Conservation (phyloP, 306 rosid species). For the Alnus glutinosa region DNA sequence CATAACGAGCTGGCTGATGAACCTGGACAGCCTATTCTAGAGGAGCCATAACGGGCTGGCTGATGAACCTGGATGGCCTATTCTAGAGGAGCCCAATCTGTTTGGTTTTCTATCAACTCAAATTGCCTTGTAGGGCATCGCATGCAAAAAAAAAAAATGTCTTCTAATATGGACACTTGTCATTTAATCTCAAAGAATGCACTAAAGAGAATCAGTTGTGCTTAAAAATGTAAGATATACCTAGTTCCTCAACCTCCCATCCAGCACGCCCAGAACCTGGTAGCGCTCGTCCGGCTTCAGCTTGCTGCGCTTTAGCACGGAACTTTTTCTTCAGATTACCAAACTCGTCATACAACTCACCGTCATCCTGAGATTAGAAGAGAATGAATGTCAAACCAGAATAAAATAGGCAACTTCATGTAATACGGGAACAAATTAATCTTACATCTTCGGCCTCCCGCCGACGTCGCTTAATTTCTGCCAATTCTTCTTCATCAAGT, state of each 20-base stretch:
- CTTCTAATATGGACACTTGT: not conserved
- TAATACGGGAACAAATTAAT: constrained; percentile 24
- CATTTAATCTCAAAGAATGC: not conserved
- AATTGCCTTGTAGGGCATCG: not conserved
- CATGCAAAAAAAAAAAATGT: not conserved
- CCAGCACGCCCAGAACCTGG: constrained; percentile 99
- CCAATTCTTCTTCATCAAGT: constrained; percentile 96
- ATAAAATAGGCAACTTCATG: constrained; percentile 6
- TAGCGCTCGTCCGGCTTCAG: constrained; percentile 69
- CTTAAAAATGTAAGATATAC: constrained; percentile 39
- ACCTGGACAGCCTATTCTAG: not conserved
- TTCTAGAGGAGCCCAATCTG: not conserved
- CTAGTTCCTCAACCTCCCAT: constrained; percentile 98
- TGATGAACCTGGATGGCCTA: not conserved
- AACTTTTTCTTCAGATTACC: constrained; percentile 97
- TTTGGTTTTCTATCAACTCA: not conserved
- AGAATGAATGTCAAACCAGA: constrained; percentile 22
- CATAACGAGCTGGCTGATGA: not conserved
- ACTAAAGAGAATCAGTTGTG: constrained; percentile 1
- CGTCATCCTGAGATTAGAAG: constrained; percentile 72
- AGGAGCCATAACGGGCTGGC: not conserved
- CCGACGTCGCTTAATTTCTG: constrained; percentile 92
- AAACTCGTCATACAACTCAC: constrained; percentile 96
- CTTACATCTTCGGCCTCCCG: constrained; percentile 95
- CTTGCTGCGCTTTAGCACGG: constrained; percentile 86